Evolutionary conservation across 2,329 filamentous ascomycete species (phyloP).

Genomic region (Eutypa lata): DNA sequence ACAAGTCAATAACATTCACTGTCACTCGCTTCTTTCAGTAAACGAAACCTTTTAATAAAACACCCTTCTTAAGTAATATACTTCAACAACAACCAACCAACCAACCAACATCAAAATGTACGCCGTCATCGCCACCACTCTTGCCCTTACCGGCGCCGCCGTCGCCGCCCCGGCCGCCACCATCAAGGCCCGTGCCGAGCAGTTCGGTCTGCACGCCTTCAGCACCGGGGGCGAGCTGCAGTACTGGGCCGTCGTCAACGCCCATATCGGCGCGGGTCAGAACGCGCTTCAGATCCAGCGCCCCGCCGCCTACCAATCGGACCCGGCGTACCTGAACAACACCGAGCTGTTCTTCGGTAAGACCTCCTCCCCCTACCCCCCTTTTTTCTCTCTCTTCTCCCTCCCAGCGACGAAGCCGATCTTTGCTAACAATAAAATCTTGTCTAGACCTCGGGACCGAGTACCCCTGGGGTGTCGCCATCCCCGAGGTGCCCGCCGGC

Average conservation of each 20-base stretch:
- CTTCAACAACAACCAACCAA: no score
- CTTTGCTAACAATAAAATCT: no score
- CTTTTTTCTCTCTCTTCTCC: no score
- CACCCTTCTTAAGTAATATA: no score
- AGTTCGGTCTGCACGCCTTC: constrained; percentile 14
- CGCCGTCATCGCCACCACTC: constrained; percentile 8
- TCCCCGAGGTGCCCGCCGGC: constrained; percentile 13
- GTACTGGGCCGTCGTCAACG: constrained; percentile 18
- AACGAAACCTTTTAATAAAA: no score
- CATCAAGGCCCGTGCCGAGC: neutral
- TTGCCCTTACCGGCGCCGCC: constrained; percentile 10
- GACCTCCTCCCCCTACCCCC: neutral
- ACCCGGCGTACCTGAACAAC: constrained; percentile 12
- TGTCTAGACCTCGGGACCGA: constrained; percentile 7
- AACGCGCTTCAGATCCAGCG: constrained; percentile 21
- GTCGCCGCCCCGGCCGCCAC: constrained; percentile 7
- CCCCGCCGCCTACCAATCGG: constrained; percentile 14
- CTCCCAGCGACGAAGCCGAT: no score
- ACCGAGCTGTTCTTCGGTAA: constrained; percentile 15
- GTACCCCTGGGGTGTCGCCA: constrained; percentile 6
- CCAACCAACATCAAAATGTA: constrained; percentile 9
- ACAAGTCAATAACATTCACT: no score
- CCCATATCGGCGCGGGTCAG: constrained; percentile 11
- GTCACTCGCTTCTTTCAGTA: no score
- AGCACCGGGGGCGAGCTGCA: constrained; percentile 4